Percentiles rank a stretch among this genome's conserved stretches.
These are phyloP conservation scores for Rhodomyrtus tomentosa DNA, from an alignment of 345 rosid species.

Conservation along the genomic window DNA sequence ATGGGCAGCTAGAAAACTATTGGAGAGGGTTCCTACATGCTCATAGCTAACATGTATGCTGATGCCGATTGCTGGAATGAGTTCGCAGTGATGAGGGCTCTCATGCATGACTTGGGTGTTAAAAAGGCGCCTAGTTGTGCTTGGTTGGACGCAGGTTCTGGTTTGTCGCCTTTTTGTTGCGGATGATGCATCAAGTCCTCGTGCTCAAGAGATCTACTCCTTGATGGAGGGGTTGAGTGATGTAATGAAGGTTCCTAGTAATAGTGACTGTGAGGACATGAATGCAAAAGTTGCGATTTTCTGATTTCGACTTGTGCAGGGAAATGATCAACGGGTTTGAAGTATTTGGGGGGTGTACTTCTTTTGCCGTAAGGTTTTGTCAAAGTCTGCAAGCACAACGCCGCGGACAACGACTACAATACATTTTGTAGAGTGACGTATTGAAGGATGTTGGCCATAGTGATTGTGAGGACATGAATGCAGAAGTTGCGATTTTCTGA, in stretches of 20 bases:
- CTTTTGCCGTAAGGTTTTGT: neutral
- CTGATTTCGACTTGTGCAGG: neutral
- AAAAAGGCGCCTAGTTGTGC: slow-evolving; percentile 67
- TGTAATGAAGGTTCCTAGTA: slow-evolving; percentile 36
- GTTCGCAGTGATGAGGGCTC: slow-evolving; percentile 51
- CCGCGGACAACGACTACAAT: neutral
- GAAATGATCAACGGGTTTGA: neutral
- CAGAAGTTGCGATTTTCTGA: neutral
- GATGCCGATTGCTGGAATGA: slow-evolving; percentile 57
- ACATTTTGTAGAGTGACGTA: slow-evolving; percentile 15
- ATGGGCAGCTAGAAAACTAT: slow-evolving; percentile 69
- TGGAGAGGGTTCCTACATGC: slow-evolving; percentile 57
- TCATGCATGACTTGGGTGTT: slow-evolving; percentile 61
- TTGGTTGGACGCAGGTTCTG: slow-evolving; percentile 50
- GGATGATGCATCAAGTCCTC: slow-evolving; percentile 42
- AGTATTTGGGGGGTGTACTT: neutral
- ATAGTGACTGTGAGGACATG: slow-evolving; percentile 4
- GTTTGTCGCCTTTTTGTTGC: slow-evolving; percentile 42
- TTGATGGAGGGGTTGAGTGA: slow-evolving; percentile 53
- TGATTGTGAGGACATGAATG: neutral
- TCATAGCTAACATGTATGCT: slow-evolving; percentile 70
- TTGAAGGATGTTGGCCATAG: slow-evolving; percentile 35
- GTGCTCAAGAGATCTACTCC: slow-evolving; percentile 23
- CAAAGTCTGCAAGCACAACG: neutral
- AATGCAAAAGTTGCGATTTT: neutral